phyloP scores from a whole-genome alignment of 495 filamentous ascomycete genomes.

The Aspergillus conjunctus region DNA sequence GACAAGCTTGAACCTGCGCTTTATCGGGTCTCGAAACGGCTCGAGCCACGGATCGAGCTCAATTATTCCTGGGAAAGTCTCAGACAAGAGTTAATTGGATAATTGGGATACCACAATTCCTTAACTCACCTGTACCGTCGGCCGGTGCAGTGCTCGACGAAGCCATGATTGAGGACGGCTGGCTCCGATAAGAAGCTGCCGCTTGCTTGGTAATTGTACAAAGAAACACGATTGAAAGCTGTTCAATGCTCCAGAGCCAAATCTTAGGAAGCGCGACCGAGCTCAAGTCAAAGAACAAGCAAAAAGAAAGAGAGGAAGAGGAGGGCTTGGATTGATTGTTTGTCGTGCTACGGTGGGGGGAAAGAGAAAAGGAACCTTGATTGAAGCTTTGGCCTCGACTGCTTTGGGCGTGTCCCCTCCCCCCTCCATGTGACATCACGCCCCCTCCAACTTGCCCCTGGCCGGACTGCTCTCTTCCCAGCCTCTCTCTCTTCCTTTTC shows the following conservation, averaged over 20 bases:
- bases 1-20: conserved; percentile 76
- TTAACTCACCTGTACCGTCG: conserved; percentile 32
- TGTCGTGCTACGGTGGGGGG: not conserved
- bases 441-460: not conserved
- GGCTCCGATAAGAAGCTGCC: conserved; percentile 20
- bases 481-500: conserved; percentile 1
- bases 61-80: conserved; percentile 65
- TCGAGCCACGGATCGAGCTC: conserved; percentile 87
- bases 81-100: not conserved
- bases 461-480: conserved; percentile 2
- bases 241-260: not conserved
- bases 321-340: conserved; percentile 2
- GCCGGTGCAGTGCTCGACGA: conserved; percentile 21
- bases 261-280: not conserved
- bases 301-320: not conserved
- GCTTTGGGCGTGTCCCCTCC: conserved; percentile 7
- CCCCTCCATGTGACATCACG: conserved; percentile 22
- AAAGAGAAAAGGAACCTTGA: conserved; percentile 5
- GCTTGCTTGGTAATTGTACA: conserved; percentile 1
- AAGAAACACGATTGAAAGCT: not conserved
- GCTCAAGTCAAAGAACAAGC: not conserved
- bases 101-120: not conserved
- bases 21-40: conserved; percentile 78
- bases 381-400: conserved; percentile 5
- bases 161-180: not conserved